Conservation (phyloP, 2,329 filamentous ascomycete species). For the Phoma sp. region DNA sequence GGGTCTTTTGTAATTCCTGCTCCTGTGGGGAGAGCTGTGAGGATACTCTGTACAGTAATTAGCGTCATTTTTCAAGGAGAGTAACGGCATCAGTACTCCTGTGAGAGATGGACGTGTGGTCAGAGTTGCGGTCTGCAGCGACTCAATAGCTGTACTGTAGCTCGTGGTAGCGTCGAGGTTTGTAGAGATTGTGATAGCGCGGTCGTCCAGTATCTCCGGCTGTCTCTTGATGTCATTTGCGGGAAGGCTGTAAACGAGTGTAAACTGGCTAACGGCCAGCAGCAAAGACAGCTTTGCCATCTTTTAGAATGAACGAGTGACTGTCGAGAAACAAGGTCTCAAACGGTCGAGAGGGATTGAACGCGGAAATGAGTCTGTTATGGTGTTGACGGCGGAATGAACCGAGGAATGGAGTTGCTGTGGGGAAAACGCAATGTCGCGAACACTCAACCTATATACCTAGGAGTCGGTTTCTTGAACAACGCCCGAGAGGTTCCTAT, state of each 20-base stretch:
- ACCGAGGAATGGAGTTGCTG: constrained; percentile 37
- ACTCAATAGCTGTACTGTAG: constrained; percentile 36
- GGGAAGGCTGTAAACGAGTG: constrained; percentile 34
- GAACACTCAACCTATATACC: constrained; percentile 30
- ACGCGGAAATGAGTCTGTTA: constrained; percentile 6
- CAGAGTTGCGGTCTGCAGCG: constrained; percentile 36
- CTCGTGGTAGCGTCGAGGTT: constrained; percentile 37
- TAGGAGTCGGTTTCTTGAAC: constrained; percentile 13
- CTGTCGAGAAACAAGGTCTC: constrained; percentile 24
- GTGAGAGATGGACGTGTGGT: constrained; percentile 34
- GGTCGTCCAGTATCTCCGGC: constrained; percentile 21
- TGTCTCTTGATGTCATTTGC: constrained; percentile 22
- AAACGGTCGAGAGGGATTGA: constrained; percentile 19
- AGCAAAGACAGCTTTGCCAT: constrained; percentile 39
- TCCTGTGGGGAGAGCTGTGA: constrained; percentile 40
- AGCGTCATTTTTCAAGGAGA: constrained; percentile 1
- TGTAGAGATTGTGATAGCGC: constrained; percentile 31
- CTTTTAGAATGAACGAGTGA: constrained; percentile 16
- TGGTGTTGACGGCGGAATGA: constrained; percentile 33
- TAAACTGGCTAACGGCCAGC: constrained; percentile 33
- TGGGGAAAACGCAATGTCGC: constrained; percentile 25
- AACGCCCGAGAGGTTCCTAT: constrained; percentile 23
- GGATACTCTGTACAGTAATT: constrained; percentile 32
- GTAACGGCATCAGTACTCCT: constrained; percentile 28
- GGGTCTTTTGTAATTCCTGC: constrained; percentile 38